Base-by-base conservation (phyloP, 139 green algal genomes). In the Astrephomene gubernaculifera region DNA sequence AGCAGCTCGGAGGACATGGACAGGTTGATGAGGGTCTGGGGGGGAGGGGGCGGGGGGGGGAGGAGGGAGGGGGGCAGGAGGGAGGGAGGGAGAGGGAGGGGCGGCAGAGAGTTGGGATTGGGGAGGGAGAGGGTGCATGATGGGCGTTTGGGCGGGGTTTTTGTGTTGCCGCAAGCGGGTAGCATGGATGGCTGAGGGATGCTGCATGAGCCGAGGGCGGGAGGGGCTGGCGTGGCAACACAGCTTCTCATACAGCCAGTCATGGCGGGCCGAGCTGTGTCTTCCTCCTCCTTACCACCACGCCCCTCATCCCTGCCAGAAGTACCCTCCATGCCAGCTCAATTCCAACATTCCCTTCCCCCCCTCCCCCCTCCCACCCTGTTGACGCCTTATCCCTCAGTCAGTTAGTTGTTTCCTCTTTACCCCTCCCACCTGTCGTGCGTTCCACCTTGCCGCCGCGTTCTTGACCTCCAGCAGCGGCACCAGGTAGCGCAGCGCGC, bases 1-100 rank as follows among this genome's bases (percentile, higher is more conserved):
- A 92, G 67, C 68, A 92, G 75, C 21, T 71, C 36, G 1, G 88
- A 61, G 3, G 22, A 67, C 85, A 92, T 87, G 27, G 80, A 87
- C 67, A 92, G 82, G 82, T 92, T 92, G 73, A 92, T 83, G 19
- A 92, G 85, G 44, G 76, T 86, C 88, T 91, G 88, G 36, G 29
- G 12, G 6, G 65, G 35, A 72, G 65, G 25, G 65, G 33, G 33
- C 39, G 29, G 8, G 10, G 38, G n/a, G 10, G 14, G 70, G 24
- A 8, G 70, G 22, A 17, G 49, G 12, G 17, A 12, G 49, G 49
- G 17, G 49, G 17, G 49, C 12, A 17, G 49, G 49, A 12, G 17
- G 12, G 49, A 17, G 17, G 49, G 17, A 17, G 49, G 49, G 49
- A 17, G 5, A 52, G 45, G 41, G 45, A 49, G 9, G 43, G 49